These are phyloP conservation scores for Claviceps digitariae DNA, from an alignment of 2,329 filamentous ascomycete species.

Conservation along the genomic window DNA sequence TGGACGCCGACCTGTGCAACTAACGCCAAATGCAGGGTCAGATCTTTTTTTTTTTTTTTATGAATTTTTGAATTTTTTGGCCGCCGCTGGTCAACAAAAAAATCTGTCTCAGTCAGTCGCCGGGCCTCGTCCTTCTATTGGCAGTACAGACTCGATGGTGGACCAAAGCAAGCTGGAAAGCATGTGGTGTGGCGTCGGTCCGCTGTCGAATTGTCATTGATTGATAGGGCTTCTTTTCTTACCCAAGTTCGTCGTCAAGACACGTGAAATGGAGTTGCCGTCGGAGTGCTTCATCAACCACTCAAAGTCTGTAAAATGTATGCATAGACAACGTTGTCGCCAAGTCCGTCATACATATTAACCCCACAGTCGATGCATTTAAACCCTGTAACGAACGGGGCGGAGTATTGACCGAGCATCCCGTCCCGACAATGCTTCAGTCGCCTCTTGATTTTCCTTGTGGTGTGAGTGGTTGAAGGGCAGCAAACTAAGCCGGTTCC, in stretches of 20 bases:
- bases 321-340: not conserved
- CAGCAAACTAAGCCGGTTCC: not conserved
- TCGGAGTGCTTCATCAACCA: not conserved
- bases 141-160: not conserved
- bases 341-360: not conserved
- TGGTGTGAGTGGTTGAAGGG: not conserved
- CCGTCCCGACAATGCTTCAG: not conserved
- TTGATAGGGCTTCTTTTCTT: not conserved
- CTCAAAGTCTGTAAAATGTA: not conserved
- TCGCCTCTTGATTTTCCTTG: not conserved
- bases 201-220: not conserved
- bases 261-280: not conserved
- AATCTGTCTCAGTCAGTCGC: not conserved
- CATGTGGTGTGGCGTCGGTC: not conserved
- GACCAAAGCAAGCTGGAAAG: not conserved
- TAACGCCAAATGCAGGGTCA: not conserved
- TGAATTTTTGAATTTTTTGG: too few relatives aligned
- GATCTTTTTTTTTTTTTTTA: not conserved
- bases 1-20: conserved; percentile 2
- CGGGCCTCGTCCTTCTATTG: not conserved
- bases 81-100: not conserved
- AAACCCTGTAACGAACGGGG: not conserved
- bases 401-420: not conserved
- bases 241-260: not conserved
- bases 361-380: not conserved